phyloP scores from a whole-genome alignment of 2,329 filamentous ascomycete species.

The Cladophialophora chaetospira region DNA sequence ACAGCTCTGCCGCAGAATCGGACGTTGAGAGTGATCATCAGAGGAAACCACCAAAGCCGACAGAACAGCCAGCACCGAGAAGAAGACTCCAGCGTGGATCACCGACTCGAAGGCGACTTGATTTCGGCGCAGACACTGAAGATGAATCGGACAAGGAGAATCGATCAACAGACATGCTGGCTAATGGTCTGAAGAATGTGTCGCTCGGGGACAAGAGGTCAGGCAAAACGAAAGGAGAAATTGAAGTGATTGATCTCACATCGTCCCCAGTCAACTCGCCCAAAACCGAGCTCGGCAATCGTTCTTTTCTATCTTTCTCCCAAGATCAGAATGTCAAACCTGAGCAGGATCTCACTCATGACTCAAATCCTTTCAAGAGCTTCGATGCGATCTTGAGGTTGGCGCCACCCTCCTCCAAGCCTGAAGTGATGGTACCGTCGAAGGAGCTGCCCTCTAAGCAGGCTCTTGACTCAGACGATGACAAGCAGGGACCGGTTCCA shows the following conservation, averaged over 20 bases:
- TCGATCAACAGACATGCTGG: slow-evolving; percentile 11
- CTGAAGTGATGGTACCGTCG: slow-evolving; percentile 14
- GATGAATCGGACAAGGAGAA: slow-evolving; percentile 31
- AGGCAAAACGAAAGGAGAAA: slow-evolving; percentile 16
- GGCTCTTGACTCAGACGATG: background rate
- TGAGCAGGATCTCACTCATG: background rate
- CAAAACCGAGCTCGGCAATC: background rate
- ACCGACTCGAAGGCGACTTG: slow-evolving; percentile 14
- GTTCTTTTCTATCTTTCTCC: background rate
- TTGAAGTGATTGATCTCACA: slow-evolving; percentile 32
- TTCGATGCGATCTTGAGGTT: slow-evolving; percentile 18
- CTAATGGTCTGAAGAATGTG: slow-evolving; percentile 41
- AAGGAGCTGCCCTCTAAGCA: slow-evolving; percentile 5
- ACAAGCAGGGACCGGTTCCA: background rate
- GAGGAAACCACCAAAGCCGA: slow-evolving; percentile 1
- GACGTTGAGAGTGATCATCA: slow-evolving; percentile 8
- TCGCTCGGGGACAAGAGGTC: slow-evolving; percentile 37
- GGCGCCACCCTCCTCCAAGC: slow-evolving; percentile 15
- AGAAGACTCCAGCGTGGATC: slow-evolving; percentile 21
- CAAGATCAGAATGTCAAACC: background rate
- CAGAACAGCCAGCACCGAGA: slow-evolving; percentile 9
- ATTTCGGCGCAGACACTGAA: slow-evolving; percentile 14
- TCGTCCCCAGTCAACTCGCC: slow-evolving; percentile 22
- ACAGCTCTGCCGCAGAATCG: slow-evolving; percentile 22
- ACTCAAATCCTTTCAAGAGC: slow-evolving; percentile 16